These are phyloP conservation scores for Claviceps arundinis DNA, from an alignment of 2,329 filamentous ascomycete genomes.

Conservation along the genomic window DNA sequence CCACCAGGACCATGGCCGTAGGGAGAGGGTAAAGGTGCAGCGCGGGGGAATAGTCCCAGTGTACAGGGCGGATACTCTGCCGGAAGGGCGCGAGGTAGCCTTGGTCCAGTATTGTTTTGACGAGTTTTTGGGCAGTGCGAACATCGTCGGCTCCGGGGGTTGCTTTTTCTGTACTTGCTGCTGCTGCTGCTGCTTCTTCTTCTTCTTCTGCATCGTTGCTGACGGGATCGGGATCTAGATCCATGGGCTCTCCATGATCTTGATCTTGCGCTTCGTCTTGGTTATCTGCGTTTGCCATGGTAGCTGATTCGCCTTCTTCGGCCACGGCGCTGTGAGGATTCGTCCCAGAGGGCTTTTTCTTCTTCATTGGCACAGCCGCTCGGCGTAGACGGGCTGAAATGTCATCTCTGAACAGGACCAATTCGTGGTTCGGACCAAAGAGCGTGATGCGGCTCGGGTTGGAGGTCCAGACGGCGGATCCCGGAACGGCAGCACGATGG, in stretches of 20 bases:
- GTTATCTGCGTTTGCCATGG: constrained; percentile 8
- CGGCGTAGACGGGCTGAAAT: constrained; percentile 67
- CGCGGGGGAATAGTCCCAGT: constrained; percentile 74
- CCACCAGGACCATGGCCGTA: constrained; percentile 68
- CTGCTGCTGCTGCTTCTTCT: not conserved
- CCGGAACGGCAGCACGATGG: constrained; percentile 25
- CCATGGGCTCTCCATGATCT: constrained; percentile 21
- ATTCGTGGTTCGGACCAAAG: constrained; percentile 79
- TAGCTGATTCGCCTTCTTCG: constrained; percentile 15
- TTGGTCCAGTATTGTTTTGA: constrained; percentile 86
- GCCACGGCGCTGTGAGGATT: constrained; percentile 12
- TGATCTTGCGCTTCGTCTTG: constrained; percentile 7
- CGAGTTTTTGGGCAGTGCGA: constrained; percentile 57
- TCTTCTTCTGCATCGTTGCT: constrained; percentile 16
- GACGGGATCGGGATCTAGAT: constrained; percentile 28
- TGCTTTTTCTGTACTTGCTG: constrained; percentile 7
- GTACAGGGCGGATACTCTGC: constrained; percentile 61
- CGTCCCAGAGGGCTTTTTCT: constrained; percentile 19
- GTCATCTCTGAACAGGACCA: constrained; percentile 80
- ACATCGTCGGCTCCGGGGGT: constrained; percentile 30
- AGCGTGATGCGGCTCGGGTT: constrained; percentile 74
- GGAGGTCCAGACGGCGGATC: constrained; percentile 68
- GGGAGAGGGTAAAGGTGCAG: constrained; percentile 82
- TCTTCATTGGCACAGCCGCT: constrained; percentile 60
- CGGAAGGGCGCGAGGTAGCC: constrained; percentile 80